Conservation (phyloP, 2,329 filamentous ascomycete genomes). For the Atkinsonella texensis region DNA sequence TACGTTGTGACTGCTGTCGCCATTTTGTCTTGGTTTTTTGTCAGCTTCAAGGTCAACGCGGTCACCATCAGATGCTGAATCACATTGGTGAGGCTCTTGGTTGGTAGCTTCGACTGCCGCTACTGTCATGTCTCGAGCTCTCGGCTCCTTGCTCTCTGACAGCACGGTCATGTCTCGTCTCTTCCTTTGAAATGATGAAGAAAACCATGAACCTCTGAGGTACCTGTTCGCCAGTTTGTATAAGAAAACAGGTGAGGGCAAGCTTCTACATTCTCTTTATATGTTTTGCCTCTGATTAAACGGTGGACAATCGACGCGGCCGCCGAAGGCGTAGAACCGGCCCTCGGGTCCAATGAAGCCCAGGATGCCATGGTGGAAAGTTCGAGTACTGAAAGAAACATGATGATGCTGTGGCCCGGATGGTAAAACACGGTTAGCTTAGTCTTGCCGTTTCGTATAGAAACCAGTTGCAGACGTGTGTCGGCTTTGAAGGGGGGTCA, state of each 20-base stretch:
- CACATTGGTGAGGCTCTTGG: conserved; percentile 8
- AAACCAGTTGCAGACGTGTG: no score
- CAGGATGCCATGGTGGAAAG: not conserved
- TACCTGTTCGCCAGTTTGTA: not conserved
- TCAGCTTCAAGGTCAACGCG: not conserved
- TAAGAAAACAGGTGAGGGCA: not conserved
- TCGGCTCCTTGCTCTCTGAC: conserved; percentile 14
- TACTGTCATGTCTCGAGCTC: conserved; percentile 17
- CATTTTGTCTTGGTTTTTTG: not conserved
- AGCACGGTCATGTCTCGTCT: conserved; percentile 15
- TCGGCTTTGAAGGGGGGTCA: no score
- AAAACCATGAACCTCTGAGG: not conserved
- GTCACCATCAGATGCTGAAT: not conserved
- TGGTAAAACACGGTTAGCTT: no score
- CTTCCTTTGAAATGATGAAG: not conserved
- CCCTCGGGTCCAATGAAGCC: not conserved
- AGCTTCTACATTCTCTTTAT: not conserved
- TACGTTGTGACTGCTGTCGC: conserved; percentile 4
- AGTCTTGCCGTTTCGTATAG: no score
- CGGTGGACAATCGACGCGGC: not conserved
- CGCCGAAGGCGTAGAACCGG: not conserved
- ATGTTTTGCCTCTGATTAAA: not conserved
- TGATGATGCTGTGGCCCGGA: no score
- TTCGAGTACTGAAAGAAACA: no score
- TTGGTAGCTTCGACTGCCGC: conserved; percentile 16